A percentile compares a stretch with the other conserved stretches of the same genome.
These are phyloP conservation scores for Mycena metata DNA, from an alignment of 768 basidiomycete genomes.

Conservation along the genomic window DNA sequence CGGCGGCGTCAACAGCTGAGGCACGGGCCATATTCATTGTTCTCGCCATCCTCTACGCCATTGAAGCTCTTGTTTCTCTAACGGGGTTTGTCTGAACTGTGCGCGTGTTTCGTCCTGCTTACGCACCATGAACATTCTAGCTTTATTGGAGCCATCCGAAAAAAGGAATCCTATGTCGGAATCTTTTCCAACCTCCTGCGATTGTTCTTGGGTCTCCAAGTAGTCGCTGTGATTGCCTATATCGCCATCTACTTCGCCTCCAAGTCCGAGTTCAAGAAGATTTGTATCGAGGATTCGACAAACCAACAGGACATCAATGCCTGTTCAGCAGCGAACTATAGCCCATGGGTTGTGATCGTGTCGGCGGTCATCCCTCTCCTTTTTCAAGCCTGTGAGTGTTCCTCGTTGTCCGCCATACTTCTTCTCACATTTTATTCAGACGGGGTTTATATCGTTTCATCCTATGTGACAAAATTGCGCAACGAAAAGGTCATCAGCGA, in stretches of 20 bases:
- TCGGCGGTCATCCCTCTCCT: conserved; percentile 52
- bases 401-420: neutral
- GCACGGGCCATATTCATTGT: conserved; percentile 46
- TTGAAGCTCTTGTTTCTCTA: conserved; percentile 48
- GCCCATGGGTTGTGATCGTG: conserved; percentile 49
- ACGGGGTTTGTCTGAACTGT: conserved; percentile 18
- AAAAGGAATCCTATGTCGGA: conserved; percentile 52
- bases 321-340: conserved; percentile 44
- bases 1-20: too few species aligned
- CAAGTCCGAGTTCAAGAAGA: conserved; percentile 46
- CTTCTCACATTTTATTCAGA: conserved; percentile 44
- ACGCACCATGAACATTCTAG: conserved; percentile 34
- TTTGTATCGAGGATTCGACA: conserved; percentile 48
- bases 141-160: conserved; percentile 56
- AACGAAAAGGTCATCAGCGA: conserved; percentile 41
- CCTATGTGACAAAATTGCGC: conserved; percentile 51
- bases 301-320: conserved; percentile 43
- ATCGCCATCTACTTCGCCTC: conserved; percentile 50
- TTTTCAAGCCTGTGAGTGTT: conserved; percentile 54
- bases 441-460: conserved; percentile 53
- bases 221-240: conserved; percentile 14
- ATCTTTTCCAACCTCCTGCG: conserved; percentile 43
- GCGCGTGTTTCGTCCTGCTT: neutral
- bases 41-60: conserved; percentile 48
- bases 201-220: conserved; percentile 11